Evolutionary conservation across 164 flowering plant genomes (phyloP).

Genomic region (Chimonanthus salicifolius): DNA sequence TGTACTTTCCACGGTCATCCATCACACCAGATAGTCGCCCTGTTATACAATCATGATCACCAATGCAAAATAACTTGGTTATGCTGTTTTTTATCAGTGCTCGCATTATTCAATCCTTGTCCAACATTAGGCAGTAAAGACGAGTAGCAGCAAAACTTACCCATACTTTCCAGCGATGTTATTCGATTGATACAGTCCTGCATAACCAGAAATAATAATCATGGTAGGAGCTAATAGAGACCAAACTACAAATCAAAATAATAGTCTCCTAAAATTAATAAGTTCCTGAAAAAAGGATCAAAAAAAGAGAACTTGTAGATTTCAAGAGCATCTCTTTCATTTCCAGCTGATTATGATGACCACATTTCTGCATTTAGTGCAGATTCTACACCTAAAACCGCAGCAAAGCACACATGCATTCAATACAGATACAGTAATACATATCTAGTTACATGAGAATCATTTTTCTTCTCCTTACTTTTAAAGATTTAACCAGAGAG

Average conservation of each 20-base stretch:
- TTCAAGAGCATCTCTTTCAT: no score
- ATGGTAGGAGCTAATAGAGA: neutral
- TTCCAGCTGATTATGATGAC: no score
- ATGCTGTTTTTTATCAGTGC: neutral
- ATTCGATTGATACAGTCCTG: conserved; percentile 97
- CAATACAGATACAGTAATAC: no score
- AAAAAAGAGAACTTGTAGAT: no score
- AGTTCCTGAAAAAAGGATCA: neutral
- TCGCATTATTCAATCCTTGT: neutral
- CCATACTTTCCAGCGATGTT: conserved; percentile 74
- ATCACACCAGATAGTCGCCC: conserved; percentile 94
- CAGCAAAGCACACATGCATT: no score
- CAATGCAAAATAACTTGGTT: neutral
- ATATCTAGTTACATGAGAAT: no score
- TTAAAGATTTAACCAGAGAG: no score
- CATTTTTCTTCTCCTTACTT: no score
- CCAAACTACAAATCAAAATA: neutral
- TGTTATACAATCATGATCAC: conserved; percentile 8
- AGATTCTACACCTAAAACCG: no score
- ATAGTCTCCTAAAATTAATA: neutral
- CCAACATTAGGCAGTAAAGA: neutral
- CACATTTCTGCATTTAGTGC: no score
- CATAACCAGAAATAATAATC: conserved; percentile 15
- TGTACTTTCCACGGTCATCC: conserved; percentile 97
- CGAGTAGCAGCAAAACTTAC: conserved; percentile 30